These are phyloP conservation scores for Haplosporangium gracile DNA, from an alignment of 192 early-diverging fungal genomes.

Conservation along the genomic window DNA sequence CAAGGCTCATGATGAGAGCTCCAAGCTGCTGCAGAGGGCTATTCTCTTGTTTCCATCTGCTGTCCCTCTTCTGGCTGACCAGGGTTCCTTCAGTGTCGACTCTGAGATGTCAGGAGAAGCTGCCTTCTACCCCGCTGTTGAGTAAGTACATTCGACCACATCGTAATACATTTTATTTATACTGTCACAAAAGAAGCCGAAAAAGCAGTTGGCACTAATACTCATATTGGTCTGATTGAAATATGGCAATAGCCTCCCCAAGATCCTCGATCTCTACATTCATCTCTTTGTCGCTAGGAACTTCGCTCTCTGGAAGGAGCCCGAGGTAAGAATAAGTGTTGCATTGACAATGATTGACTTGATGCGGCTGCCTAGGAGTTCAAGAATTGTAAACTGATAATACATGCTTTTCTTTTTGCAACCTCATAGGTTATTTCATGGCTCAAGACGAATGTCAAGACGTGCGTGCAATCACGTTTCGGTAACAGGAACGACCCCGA, in stretches of 20 bases:
- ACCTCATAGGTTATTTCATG: conserved; percentile 43
- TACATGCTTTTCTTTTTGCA: neutral
- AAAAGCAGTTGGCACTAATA: conserved; percentile 17
- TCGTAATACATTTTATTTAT: neutral
- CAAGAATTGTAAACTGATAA: neutral
- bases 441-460: conserved; percentile 50
- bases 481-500: conserved; percentile 25
- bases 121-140: conserved; percentile 64
- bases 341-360: neutral
- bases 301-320: conserved; percentile 86
- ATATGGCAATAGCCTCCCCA: conserved; percentile 25
- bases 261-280: conserved; percentile 73
- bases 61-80: conserved; percentile 73
- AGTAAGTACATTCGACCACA: conserved; percentile 26
- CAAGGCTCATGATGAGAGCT: conserved; percentile 57
- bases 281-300: conserved; percentile 82
- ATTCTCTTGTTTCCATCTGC: conserved; percentile 80
- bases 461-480: conserved; percentile 37
- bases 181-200: neutral
- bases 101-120: conserved; percentile 63
- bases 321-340: conserved; percentile 60
- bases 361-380: neutral
- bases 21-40: conserved; percentile 73
- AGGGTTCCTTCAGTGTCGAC: conserved; percentile 72
- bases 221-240: neutral